Evolutionary conservation across 208 protist genomes (phyloP).

Genomic region (Leishmania tarentolae): DNA sequence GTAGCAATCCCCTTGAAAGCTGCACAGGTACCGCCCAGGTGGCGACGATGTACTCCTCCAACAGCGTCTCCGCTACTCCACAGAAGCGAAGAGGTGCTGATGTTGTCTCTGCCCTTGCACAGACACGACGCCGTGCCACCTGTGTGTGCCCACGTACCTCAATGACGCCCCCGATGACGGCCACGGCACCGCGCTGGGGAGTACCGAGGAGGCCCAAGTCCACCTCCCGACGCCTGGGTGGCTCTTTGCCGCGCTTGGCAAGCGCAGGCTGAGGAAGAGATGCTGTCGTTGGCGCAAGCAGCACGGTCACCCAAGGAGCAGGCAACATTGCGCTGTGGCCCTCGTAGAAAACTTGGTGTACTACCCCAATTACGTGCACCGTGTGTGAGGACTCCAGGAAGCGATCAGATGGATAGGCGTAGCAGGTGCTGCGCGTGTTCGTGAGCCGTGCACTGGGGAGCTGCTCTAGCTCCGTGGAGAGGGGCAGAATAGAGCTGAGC

Average conservation of each 20-base stretch:
- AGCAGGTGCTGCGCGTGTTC: neutral
- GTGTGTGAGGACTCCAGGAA: constrained; percentile 18
- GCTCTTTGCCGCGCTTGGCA: neutral
- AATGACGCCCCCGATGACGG: constrained; percentile 35
- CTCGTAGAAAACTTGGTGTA: constrained; percentile 47
- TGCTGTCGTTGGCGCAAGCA: constrained; percentile 8
- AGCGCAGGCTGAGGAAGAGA: neutral
- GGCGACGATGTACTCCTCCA: constrained; percentile 34
- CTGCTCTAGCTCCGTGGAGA: neutral
- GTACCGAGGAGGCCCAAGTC: constrained; percentile 9
- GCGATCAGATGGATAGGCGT: constrained; percentile 21
- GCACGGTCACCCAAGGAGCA: constrained; percentile 38
- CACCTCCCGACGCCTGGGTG: constrained; percentile 7
- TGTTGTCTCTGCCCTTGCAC: neutral
- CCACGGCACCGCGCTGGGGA: neutral
- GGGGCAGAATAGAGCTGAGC: neutral
- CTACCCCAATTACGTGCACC: constrained; percentile 35
- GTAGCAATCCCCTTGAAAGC: neutral
- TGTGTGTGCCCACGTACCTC: constrained; percentile 28
- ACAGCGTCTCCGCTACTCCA: neutral
- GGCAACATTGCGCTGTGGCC: constrained; percentile 18
- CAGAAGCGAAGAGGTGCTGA: neutral
- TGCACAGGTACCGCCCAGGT: constrained; percentile 17
- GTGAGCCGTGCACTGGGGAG: constrained; percentile 5
- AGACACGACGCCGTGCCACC: constrained; percentile 9